Evolutionary conservation across 768 basidiomycete species (phyloP).

Genomic region (Stropharia rugosoannulata): DNA sequence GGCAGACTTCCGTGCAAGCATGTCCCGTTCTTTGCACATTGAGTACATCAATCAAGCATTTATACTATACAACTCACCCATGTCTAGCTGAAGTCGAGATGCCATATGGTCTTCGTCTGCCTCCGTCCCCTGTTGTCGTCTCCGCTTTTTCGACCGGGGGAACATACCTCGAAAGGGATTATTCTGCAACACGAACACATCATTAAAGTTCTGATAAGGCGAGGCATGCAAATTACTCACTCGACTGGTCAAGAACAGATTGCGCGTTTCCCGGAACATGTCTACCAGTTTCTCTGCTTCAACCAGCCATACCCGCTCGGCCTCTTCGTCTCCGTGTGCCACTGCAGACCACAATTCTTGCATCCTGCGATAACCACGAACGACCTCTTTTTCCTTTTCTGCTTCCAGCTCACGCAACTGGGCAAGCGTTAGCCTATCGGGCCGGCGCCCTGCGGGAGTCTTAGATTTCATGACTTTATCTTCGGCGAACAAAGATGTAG

Average conservation of each 20-base stretch:
- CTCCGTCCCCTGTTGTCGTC: constrained; percentile 40
- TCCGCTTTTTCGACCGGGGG: constrained; percentile 40
- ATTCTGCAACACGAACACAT: constrained; percentile 7
- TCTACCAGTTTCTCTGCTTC: constrained; percentile 88
- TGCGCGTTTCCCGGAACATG: constrained; percentile 83
- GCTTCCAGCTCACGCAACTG: constrained; percentile 64
- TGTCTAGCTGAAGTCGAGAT: constrained; percentile 70
- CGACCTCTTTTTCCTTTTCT: constrained; percentile 64
- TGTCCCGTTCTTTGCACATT: constrained; percentile 50
- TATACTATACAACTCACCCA: constrained; percentile 44
- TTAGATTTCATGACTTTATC: constrained; percentile 41
- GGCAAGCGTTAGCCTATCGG: constrained; percentile 50
- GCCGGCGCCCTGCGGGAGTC: constrained; percentile 29
- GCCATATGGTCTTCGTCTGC: constrained; percentile 72
- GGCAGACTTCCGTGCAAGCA: constrained; percentile 45
- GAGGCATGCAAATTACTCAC: constrained; percentile 41
- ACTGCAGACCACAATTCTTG: constrained; percentile 63
- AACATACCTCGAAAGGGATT: constrained; percentile 73
- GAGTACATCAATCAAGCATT: not conserved
- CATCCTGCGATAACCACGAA: constrained; percentile 56
- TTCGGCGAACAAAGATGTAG: constrained; percentile 66
- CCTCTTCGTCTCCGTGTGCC: constrained; percentile 42
- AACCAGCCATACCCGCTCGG: constrained; percentile 72
- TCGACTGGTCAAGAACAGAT: constrained; percentile 76
- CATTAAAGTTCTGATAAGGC: not conserved